Evolutionary conservation across 768 basidiomycete species (phyloP).

Genomic region (Naganishia randhawae): DNA sequence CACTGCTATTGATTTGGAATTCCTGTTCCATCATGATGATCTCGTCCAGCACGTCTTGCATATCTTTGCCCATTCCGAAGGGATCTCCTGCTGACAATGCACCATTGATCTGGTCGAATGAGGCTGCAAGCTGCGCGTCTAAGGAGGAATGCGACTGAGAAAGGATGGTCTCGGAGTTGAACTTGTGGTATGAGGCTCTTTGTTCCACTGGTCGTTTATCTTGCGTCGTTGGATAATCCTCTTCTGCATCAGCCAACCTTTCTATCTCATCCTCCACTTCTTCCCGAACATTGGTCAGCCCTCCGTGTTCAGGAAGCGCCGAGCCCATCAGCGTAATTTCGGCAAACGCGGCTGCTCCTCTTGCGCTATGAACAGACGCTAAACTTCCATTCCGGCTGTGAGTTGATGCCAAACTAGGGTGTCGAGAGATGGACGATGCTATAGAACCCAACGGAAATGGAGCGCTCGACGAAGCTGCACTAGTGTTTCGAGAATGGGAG

Average conservation of each 20-base stretch:
- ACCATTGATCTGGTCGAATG: not conserved
- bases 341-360: slow-evolving; percentile 3
- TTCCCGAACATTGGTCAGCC: slow-evolving; percentile 13
- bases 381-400: slow-evolving; percentile 9
- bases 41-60: slow-evolving; percentile 49
- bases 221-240: slow-evolving; percentile 1
- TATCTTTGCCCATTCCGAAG: slow-evolving; percentile 43
- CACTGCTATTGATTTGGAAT: slow-evolving; percentile 39
- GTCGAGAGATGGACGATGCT: not conserved
- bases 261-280: slow-evolving; percentile 18
- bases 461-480: slow-evolving; percentile 1
- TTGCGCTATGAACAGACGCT: not conserved
- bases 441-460: not conserved
- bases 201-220: slow-evolving; percentile 1
- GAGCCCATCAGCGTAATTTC: slow-evolving; percentile 2
- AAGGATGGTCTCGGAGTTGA: not conserved
- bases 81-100: not conserved
- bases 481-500: slow-evolving; percentile 16
- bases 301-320: not conserved
- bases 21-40: slow-evolving; percentile 48
- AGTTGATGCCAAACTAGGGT: not conserved
- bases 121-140: not conserved
- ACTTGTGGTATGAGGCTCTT: slow-evolving; percentile 16
- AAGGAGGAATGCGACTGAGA: not conserved
- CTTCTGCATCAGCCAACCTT: slow-evolving; percentile 18